Conservation (phyloP, 2,329 filamentous ascomycete species). For the Periglandula ipomoeae region DNA sequence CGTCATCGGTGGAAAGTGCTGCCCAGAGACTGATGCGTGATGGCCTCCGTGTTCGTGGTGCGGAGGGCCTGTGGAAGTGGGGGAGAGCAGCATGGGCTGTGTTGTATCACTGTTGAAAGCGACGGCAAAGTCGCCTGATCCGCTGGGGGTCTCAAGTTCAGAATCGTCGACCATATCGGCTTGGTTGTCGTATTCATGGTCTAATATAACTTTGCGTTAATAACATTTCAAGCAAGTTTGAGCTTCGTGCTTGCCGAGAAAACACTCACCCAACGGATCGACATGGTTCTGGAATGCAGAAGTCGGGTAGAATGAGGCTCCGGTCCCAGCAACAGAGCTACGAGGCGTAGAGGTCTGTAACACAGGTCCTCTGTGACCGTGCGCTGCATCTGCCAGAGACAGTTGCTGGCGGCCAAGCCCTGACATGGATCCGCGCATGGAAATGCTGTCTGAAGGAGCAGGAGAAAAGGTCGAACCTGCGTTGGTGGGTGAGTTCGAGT, state of each 20-base stretch:
- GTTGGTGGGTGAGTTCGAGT: slow-evolving; percentile 49
- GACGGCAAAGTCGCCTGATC: slow-evolving; percentile 56
- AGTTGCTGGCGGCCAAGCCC: slow-evolving; percentile 24
- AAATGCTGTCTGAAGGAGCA: slow-evolving; percentile 37
- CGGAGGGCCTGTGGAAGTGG: slow-evolving; percentile 27
- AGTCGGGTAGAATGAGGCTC: slow-evolving; percentile 64
- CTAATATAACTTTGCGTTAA: slow-evolving; percentile 60
- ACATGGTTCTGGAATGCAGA: slow-evolving; percentile 85
- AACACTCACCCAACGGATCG: slow-evolving; percentile 86
- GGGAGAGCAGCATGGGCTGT: slow-evolving; percentile 33
- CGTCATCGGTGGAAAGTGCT: slow-evolving; percentile 54
- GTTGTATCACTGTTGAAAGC: slow-evolving; percentile 40
- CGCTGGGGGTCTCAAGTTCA: slow-evolving; percentile 58
- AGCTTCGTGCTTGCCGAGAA: slow-evolving; percentile 14
- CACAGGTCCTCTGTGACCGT: slow-evolving; percentile 21
- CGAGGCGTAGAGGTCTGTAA: slow-evolving; percentile 27
- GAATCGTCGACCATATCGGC: slow-evolving; percentile 80
- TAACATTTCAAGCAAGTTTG: slow-evolving; percentile 45
- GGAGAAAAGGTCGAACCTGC: slow-evolving; percentile 35
- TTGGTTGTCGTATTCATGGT: slow-evolving; percentile 94
- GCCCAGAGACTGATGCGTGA: slow-evolving; percentile 19
- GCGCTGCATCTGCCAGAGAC: slow-evolving; percentile 17
- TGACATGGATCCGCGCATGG: slow-evolving; percentile 31
- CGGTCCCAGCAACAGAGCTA: slow-evolving; percentile 27
- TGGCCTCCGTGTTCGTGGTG: slow-evolving; percentile 28